A percentile compares a stretch with the other conserved stretches of the same genome.
These are phyloP conservation scores for Paramecium sexaurelia DNA, from an alignment of 73 alveolate genomes.

Conservation along the genomic window DNA sequence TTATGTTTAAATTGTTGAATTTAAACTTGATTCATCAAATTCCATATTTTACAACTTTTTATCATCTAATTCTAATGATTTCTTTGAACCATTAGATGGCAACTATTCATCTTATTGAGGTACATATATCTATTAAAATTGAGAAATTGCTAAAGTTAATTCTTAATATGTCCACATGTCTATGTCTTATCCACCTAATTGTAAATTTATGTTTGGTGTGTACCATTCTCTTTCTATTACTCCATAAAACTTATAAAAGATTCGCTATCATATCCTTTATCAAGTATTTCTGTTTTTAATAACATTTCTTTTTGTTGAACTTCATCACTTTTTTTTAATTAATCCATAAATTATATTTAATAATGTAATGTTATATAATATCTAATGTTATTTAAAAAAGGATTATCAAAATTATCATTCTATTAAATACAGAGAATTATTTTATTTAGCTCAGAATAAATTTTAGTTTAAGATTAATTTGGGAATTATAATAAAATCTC, in stretches of 20 bases:
- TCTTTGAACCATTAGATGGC: background rate
- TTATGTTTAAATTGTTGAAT: background rate
- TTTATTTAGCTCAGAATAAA: too few relatives aligned
- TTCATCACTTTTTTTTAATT: background rate
- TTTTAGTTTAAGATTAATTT: too few relatives aligned
- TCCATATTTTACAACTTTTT: background rate
- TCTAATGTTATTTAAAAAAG: too few relatives aligned
- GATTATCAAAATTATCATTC: too few relatives aligned
- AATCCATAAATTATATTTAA: background rate
- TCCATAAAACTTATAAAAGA: background rate
- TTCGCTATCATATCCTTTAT: constrained; percentile 45
- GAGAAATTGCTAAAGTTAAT: background rate
- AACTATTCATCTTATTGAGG: background rate
- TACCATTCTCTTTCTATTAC: background rate
- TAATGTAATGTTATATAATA: background rate
- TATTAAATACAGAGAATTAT: too few relatives aligned
- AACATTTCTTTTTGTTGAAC: background rate
- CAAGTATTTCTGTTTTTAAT: constrained; percentile 21
- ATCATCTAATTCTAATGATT: background rate
- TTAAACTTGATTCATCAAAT: background rate
- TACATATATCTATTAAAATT: background rate
- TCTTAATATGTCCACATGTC: constrained; percentile 27
- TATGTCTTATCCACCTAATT: constrained; percentile 20
- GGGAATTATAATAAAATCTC: too few relatives aligned
- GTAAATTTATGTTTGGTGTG: background rate